Base-by-base conservation (phyloP, 2,329 filamentous ascomycete species). In the Fusarium solani-melongenae region DNA sequence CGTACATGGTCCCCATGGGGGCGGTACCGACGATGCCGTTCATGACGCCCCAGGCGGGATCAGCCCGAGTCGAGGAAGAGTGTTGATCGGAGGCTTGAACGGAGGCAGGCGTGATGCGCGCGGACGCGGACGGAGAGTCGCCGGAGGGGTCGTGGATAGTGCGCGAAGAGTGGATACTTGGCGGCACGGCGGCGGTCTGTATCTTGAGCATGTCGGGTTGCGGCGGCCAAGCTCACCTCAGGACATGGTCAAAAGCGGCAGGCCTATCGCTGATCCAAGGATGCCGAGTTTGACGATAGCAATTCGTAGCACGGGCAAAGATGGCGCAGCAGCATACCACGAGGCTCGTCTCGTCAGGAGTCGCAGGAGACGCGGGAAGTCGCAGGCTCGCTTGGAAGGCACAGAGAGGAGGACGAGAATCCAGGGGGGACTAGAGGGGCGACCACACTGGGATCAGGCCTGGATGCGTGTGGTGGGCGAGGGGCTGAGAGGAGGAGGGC, bases 1-100 rank as follows among this genome's bases (percentile, higher is more conserved):
- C 96, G 81, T 96, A 98, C 87, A 98, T 92, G 80, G 92, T 90
- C 81, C 90, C 89, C 70, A 87, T 87, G 69, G 90, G 89, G 79
- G 89, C 86, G 73, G 88, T 87, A 71, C 88, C 87, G 77, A 89
- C 84, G 73, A 91, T 85, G 73, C 89, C 89, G 82, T 92, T 92
- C 90, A 92, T 92, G 72, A 76, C 66, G 73, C 69, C 74, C 76
- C 75, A 75, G 67, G 75, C 65, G 75, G 75, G 75, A 74, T 78
- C 75, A 70, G 69, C 70, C 70, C 76, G 77, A 67, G 75, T 71
- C 63, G 72, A 74, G 46, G 75, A 71, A 64, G 67, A 53, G 62
- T 73, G 69, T 71, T 70, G 67, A 63, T 75, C 72, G 72, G 76
- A 77, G 63, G 70, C 72, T 73, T 76, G 70, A 64, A 74, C 67